Evolutionary conservation across 2,329 filamentous ascomycete species (phyloP).

Genomic region (Scedosporium minutisporum): DNA sequence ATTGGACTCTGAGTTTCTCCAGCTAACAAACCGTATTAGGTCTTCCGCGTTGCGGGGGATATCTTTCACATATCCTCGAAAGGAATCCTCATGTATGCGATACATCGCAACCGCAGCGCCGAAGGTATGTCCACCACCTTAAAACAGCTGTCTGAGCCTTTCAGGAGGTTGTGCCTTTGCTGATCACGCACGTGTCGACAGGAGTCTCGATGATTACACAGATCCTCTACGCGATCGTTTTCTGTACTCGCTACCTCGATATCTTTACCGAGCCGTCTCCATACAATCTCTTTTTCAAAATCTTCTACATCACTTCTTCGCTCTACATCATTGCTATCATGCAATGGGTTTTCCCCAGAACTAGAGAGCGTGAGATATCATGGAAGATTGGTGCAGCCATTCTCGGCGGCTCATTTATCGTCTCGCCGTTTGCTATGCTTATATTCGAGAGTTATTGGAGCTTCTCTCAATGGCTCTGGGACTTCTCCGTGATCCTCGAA

Average conservation of each 20-base stretch:
- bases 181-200: slow-evolving; percentile 19
- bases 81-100: slow-evolving; percentile 81
- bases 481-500: slow-evolving; percentile 86
- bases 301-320: slow-evolving; percentile 77
- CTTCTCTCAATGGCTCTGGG: slow-evolving; percentile 64
- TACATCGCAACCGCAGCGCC: slow-evolving; percentile 78
- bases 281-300: slow-evolving; percentile 78
- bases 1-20: neutral
- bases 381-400: slow-evolving; percentile 78
- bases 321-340: slow-evolving; percentile 83
- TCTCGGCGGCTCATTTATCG: slow-evolving; percentile 51
- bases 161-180: too few species aligned
- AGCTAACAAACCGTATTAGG: slow-evolving; percentile 20
- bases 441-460: slow-evolving; percentile 49
- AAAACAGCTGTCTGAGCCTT: too few species aligned
- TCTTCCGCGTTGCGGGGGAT: slow-evolving; percentile 73
- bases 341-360: slow-evolving; percentile 76
- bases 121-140: slow-evolving; percentile 43
- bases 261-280: slow-evolving; percentile 48
- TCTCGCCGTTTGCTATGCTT: slow-evolving; percentile 64
- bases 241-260: slow-evolving; percentile 78
- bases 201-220: slow-evolving; percentile 89
- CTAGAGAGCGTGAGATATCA: slow-evolving; percentile 82
- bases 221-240: slow-evolving; percentile 76
- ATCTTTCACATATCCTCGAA: slow-evolving; percentile 79